Evolutionary conservation across 805 yeast species (phyloP), one percentile per base, ranked within the genome.

Genomic region (Candida glaebosa): DNA sequence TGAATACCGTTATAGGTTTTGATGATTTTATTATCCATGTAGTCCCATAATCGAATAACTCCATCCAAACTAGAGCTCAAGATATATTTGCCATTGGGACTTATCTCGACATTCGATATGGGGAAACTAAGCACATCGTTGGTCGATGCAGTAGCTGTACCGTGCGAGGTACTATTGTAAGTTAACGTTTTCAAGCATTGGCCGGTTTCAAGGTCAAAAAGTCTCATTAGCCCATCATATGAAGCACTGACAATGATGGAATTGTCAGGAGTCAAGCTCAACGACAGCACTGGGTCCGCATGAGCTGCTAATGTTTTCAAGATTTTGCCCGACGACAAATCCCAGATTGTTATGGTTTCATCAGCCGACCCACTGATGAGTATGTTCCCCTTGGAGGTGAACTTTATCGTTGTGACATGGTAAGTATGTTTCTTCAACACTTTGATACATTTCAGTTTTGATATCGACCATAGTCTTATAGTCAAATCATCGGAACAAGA

Each of bases 291-390:
- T 0, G 97, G 95, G 51, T 88, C 97, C 0, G 95, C 79, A 62
- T 91, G 99, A 0, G 98, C 97, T 31, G 95, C 84, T 38, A 91
- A 65, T 0, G 95, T 87, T 54, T 84, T 81, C 51, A 88, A 64
- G 42, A 86, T 76, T 31, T 73, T 73, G 1, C 95, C 95, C 15
- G 78, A 68, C 24, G 71, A 67, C 2, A 84, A 76, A 60, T 91
- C 96, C 99, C 99, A 91, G 2, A 91, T 74, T 39, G 90, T 76
- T 12, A 93, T 82, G 39, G 91, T 87, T 57, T 91, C 98, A 61
- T 91, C 99, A 38, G 93, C 79, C 1, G 95, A 80, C 0, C 96
- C 95, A 33, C 90, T 78, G 18, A 86, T 79, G 12, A 93, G 58
- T 17, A 93, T 60, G 47, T 87, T 86, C 1, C 96, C 96, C 57